Percentiles rank a stretch among this genome's conserved stretches.
Evolutionary conservation across 495 filamentous ascomycete genomes (phyloP).

Genomic region (Neurospora sp.): DNA sequence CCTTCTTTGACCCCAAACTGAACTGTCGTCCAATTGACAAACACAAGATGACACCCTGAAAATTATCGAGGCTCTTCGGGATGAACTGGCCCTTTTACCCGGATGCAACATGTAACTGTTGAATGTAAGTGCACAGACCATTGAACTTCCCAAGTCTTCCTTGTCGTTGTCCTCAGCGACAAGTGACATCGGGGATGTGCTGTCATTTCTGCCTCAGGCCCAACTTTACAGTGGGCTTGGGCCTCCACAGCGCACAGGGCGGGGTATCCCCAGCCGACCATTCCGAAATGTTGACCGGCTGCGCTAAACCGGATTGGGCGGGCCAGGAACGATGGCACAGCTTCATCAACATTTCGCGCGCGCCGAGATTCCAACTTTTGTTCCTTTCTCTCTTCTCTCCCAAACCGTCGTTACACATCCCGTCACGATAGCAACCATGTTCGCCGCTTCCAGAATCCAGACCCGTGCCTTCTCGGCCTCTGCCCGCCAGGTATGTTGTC

Average conservation of each 20-base stretch:
- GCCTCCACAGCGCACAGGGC: slow-evolving; percentile 14
- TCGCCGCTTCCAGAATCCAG: slow-evolving; percentile 69
- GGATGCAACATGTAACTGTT: neutral
- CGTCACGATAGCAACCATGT: slow-evolving; percentile 43
- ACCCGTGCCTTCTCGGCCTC: slow-evolving; percentile 90
- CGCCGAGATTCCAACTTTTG: neutral
- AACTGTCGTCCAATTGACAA: neutral
- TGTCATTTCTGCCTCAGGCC: neutral
- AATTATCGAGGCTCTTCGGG: neutral
- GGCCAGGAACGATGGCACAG: neutral
- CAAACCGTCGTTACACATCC: neutral
- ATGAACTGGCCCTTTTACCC: neutral
- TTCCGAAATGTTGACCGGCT: neutral
- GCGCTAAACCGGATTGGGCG: neutral
- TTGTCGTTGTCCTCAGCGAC: neutral
- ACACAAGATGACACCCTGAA: neutral
- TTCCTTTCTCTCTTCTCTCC: neutral
- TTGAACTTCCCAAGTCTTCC: neutral
- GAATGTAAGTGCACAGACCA: neutral
- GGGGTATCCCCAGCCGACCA: neutral
- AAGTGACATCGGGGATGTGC: neutral
- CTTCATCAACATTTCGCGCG: neutral
- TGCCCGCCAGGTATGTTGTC: slow-evolving; percentile 63
- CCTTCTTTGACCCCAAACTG: neutral
- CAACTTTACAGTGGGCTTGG: neutral